Conservation (phyloP, 1,284 basidiomycete genomes). For the Moniliella sp. region DNA sequence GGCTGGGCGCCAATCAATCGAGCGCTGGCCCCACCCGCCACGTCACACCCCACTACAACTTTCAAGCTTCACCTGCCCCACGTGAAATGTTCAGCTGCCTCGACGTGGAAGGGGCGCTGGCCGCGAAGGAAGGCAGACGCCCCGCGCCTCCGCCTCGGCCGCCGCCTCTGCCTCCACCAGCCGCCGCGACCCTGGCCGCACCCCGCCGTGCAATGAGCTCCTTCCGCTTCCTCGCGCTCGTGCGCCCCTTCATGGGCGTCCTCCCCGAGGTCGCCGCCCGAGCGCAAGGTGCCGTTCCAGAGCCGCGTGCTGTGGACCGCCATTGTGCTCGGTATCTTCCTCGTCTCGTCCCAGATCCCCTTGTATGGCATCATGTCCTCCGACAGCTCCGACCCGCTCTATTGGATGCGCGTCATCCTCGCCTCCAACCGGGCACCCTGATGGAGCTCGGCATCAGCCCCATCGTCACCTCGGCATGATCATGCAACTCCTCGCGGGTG, state of each 20-base stretch:
- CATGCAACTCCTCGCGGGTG: conserved; percentile 93
- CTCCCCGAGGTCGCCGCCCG: conserved; percentile 29
- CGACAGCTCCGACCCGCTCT: conserved; percentile 55
- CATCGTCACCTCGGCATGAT: conserved; percentile 93
- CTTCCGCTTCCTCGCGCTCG: conserved; percentile 30
- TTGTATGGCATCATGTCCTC: conserved; percentile 33
- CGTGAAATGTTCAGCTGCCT: no score
- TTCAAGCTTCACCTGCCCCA: no score
- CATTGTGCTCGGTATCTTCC: conserved; percentile 31
- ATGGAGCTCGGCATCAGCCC: conserved; percentile 98
- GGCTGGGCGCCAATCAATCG: no score
- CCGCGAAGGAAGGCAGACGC: no score
- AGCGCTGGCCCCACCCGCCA: no score
- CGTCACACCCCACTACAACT: no score
- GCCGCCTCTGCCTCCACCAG: no score
- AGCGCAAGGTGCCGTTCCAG: conserved; percentile 30
- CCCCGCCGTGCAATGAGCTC: no score
- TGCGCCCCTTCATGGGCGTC: conserved; percentile 32
- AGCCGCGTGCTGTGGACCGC: conserved; percentile 31
- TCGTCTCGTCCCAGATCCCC: conserved; percentile 31
- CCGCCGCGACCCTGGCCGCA: no score
- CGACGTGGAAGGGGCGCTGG: no score
- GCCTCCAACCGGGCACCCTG: conserved; percentile 92
- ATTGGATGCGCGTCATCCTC: conserved; percentile 98
- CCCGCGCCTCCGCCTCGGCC: no score